phyloP scores from a whole-genome alignment of 352 stramenopile species.

The Phytophthora constricta region DNA sequence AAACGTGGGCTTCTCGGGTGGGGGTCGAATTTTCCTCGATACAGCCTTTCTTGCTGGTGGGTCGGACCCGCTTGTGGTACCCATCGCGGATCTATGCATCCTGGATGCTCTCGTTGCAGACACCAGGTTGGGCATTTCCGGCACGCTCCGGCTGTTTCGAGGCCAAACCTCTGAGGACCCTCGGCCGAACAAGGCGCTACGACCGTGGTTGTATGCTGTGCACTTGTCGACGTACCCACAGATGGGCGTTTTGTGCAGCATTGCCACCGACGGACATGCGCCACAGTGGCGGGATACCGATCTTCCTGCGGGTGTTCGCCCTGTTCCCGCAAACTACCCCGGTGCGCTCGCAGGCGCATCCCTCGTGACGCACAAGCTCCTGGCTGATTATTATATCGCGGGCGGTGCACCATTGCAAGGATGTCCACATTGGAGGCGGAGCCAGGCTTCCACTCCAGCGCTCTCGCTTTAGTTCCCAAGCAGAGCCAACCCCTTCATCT shows the following conservation, averaged over 20 bases:
- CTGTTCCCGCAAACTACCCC: background rate
- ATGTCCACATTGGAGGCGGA: background rate
- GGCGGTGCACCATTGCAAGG: background rate
- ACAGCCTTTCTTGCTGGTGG: background rate
- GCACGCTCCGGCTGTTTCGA: constrained; percentile 11
- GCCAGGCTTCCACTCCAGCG: constrained; percentile 5
- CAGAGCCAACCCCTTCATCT: constrained; percentile 1
- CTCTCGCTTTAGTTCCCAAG: constrained; percentile 7
- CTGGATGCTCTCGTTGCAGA: constrained; percentile 3
- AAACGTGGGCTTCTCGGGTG: background rate
- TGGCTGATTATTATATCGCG: background rate
- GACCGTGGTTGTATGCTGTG: constrained; percentile 9
- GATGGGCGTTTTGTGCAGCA: background rate
- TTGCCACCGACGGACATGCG: background rate
- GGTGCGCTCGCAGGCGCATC: background rate
- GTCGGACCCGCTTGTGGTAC: background rate
- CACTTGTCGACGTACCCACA: constrained; percentile 10
- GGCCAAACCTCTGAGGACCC: constrained; percentile 10
- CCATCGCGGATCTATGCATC: background rate
- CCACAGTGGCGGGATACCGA: background rate
- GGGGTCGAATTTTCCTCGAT: background rate
- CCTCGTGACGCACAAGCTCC: constrained; percentile 12
- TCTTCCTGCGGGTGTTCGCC: background rate
- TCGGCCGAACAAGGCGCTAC: constrained; percentile 22
- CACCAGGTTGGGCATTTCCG: constrained; percentile 3